These are phyloP conservation scores for Laguncularia racemosa DNA, from an alignment of 345 rosid genomes.

Conservation along the genomic window DNA sequence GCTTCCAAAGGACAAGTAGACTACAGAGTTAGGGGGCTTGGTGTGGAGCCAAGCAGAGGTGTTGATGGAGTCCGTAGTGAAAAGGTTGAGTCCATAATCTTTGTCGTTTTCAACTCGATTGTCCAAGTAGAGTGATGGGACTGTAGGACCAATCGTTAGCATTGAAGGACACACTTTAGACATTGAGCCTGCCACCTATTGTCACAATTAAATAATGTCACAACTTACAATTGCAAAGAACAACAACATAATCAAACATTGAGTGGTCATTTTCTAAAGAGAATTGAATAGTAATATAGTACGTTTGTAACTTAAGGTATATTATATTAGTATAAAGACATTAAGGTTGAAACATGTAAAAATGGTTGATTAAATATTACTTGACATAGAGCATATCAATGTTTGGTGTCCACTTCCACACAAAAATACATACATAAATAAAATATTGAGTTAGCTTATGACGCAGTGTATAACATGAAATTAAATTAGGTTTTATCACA, in stretches of 20 bases:
- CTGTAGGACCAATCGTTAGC: conserved; percentile 56
- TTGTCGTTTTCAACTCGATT: conserved; percentile 28
- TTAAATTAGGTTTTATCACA: no score
- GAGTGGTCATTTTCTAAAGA: not conserved
- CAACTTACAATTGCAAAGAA: no score
- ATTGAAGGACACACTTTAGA: conserved; percentile 26
- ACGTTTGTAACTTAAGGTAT: no score
- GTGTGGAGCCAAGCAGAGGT: conserved; percentile 34
- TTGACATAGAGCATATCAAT: no score
- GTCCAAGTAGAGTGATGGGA: conserved; percentile 59
- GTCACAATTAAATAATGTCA: not conserved
- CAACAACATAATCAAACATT: not conserved
- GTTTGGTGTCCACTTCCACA: no score
- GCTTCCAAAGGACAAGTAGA: conserved; percentile 73
- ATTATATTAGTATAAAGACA: no score
- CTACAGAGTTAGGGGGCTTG: conserved; percentile 41
- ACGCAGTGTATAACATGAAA: no score
- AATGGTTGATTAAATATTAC: no score
- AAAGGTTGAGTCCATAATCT: conserved; percentile 44
- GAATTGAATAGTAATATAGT: no score
- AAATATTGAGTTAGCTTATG: no score
- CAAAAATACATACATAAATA: no score
- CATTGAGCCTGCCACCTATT: conserved; percentile 39
- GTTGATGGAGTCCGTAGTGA: conserved; percentile 18
- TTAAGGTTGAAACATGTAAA: no score